Evolutionary conservation across 306 rosid genomes (phyloP), one percentile per base, ranked within the genome.

Genomic region (Prunus salicina): DNA sequence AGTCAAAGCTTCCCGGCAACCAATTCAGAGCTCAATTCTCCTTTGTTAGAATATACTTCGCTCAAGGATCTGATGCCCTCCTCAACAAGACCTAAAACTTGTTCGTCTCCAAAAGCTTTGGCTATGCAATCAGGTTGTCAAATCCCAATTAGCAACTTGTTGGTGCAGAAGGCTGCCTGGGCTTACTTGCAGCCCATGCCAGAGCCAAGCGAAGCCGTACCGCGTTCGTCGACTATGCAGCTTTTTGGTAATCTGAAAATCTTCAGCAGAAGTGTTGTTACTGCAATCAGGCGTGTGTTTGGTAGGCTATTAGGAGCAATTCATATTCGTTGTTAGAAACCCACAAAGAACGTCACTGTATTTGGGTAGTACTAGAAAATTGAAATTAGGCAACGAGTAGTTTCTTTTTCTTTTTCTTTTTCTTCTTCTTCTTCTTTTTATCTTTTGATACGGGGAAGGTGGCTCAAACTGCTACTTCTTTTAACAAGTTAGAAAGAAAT

Each of bases 141-240:
- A 27, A 25, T 62, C 41, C 67, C 67, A 3, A 62, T 62, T 28
- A 62, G 12, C 43, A 62, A 62, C 67, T 27, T 62, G 67, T 62
- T 62, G 18, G n/a, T 62, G 41, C 41, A 62, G 67, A 62, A 62
- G 45, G 66, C 66, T 28, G 66, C n/a, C 41, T 62, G 18, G 66
- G 66, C 66, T 15, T 62, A 62, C 43, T 62, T 62, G 66, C 66
- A 30, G 66, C 43, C 66, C 41, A 58, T 56, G 64, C 64, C 64
- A 1, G 9, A 56, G 3, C 5, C 6, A 12, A 60, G 7, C 16
- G 7, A 25, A 2, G 38, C 8, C 18, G 64, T 22, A 25, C 18
- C 16, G 7, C 32, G 18, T 7, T 24, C 12, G 25, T 60, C 64
- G 18, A 12, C 3, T 24, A 25, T 4, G 38, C 15, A 5, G 64